Evolutionary conservation across 768 basidiomycete species (phyloP).

Genomic region (Boletus subparvulus): DNA sequence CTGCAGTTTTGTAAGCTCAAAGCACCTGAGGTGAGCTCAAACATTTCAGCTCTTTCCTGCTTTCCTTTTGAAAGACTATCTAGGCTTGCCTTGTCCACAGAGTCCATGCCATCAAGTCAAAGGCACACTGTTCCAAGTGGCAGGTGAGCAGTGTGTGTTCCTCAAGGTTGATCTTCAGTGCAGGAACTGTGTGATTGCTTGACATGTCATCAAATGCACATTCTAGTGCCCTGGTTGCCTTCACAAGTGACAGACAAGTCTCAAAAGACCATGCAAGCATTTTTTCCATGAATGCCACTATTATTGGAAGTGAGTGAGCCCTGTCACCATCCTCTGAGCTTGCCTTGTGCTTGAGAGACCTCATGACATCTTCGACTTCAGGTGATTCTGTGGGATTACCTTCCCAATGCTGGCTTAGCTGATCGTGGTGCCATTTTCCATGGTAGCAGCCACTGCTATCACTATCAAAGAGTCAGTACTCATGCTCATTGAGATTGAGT

Average conservation of each 20-base stretch:
- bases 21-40: too few relatives aligned
- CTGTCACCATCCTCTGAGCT: neutral
- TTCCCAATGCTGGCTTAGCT: neutral
- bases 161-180: neutral
- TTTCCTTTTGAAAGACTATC: too few relatives aligned
- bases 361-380: neutral
- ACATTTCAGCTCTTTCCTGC: too few relatives aligned
- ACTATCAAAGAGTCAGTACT: too few relatives aligned
- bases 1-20: too few relatives aligned
- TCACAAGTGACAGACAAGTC: neutral
- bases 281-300: neutral
- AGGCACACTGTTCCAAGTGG: neutral
- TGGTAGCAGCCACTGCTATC: neutral
- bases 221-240: neutral
- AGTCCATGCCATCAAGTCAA: neutral
- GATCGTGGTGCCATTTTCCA: neutral
- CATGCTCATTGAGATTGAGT: too few relatives aligned
- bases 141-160: neutral
- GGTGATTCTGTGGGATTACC: neutral
- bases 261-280: neutral
- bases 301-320: neutral
- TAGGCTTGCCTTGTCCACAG: neutral
- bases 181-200: neutral
- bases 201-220: neutral
- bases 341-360: neutral